These are phyloP conservation scores for Fraxinus angustifolia DNA, from an alignment of 305 asterid species.

Conservation along the genomic window DNA sequence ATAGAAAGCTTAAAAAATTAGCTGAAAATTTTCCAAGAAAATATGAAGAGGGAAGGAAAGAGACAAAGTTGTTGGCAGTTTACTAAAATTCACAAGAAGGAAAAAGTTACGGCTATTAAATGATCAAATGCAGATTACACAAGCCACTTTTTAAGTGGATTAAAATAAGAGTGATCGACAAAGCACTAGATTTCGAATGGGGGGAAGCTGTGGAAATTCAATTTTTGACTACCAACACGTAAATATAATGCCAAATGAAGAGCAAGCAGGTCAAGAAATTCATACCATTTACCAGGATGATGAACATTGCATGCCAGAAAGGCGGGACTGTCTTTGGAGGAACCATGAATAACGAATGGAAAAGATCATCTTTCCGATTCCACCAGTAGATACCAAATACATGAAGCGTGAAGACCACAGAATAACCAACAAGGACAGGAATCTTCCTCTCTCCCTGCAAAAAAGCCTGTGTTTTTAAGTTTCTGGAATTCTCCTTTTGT, in stretches of 20 bases:
- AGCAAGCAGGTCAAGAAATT: constrained; percentile 17
- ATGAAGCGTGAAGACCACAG: constrained; percentile 56
- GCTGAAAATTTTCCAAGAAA: neutral
- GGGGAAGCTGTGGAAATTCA: neutral
- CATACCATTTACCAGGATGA: constrained; percentile 77
- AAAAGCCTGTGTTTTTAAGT: constrained; percentile 24
- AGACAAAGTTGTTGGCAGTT: neutral
- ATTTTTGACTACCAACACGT: constrained; percentile 2
- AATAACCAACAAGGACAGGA: constrained; percentile 58
- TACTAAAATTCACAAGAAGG: neutral
- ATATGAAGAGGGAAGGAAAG: neutral
- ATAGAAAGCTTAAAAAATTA: neutral
- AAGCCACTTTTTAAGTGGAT: constrained; percentile 5
- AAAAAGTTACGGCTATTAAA: neutral
- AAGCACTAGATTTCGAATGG: constrained; percentile 1
- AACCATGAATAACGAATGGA: constrained; percentile 70
- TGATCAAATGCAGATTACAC: constrained; percentile 4
- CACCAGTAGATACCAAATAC: constrained; percentile 77
- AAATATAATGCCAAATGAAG: constrained; percentile 21
- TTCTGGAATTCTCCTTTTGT: constrained; percentile 14
- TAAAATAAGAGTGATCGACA: neutral
- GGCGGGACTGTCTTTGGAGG: constrained; percentile 84
- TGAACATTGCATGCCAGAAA: constrained; percentile 81
- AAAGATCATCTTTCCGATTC: constrained; percentile 56
- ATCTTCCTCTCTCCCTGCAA: constrained; percentile 81